Evolutionary conservation across 345 rosid species (phyloP), one percentile per base, ranked within the genome.

Genomic region (Cardiospermum halicacabum): DNA sequence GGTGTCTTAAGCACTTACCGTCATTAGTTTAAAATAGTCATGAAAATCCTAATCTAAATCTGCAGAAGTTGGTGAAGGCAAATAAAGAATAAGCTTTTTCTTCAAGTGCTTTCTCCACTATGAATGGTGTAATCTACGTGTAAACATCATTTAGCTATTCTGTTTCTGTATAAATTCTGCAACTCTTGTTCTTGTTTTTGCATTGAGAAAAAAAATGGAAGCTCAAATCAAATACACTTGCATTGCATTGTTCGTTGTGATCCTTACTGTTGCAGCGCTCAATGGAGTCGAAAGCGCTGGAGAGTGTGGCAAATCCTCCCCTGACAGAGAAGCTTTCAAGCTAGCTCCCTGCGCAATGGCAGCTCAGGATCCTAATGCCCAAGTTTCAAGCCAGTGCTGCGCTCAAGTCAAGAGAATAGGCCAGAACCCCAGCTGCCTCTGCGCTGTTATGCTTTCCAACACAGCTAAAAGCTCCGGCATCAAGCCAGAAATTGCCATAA

Each of bases 361-460:
- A 10, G 83, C 91, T 50, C 83, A 83, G 65, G 79, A 79, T 67
- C 36, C 22, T 51, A 72, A 75, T 5, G 83, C 85, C 34, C 68
- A 78, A 15, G 96, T 88, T 31, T 87, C 99, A 0, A 19, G 68
- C 65, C 77, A 69, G 69, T 94, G 97, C 80, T 91, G 97, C 61
- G 58, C 7, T 50, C 87, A 82, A 65, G 82, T 94, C 64, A 84
- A 74, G 82, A 81, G 68, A 65, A 80, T 94, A 4, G 96, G 92
- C 30, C 83, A 79, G 73, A 91, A 78, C 58, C 97, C 99, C 0
- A 62, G 76, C 70, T 91, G 97, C 56, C 89, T 91, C 1, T 91
- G 95, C 18, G 91, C 96, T 43, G 95, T 81, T 31, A 89, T 94
- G 95, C 93, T 89, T 40, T 89, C 96, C 2, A 80, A 88, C 43